phyloP scores from a whole-genome alignment of 2,329 filamentous ascomycete genomes.

The Onygenales sp. region DNA sequence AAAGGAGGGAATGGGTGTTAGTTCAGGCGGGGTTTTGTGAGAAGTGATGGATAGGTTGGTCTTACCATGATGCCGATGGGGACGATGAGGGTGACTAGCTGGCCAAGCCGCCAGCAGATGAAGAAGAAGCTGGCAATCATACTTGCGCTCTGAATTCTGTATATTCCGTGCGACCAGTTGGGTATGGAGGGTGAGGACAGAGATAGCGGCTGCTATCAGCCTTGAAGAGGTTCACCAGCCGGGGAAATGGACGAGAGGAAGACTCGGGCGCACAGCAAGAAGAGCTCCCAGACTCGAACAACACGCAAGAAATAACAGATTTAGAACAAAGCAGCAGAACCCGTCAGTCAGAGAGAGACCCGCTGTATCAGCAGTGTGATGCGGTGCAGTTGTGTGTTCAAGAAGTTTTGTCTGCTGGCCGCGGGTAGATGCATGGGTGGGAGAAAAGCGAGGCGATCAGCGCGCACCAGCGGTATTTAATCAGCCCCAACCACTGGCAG shows the following conservation, averaged over 20 bases:
- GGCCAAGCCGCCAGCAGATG: constrained; percentile 50
- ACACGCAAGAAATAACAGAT: not conserved
- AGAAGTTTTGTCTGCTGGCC: not conserved
- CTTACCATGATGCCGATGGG: constrained; percentile 52
- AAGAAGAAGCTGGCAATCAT: constrained; percentile 50
- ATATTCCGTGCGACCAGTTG: not conserved
- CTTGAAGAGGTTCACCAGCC: not conserved
- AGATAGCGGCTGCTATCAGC: not conserved
- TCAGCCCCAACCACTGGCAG: not conserved
- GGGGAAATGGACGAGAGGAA: not conserved
- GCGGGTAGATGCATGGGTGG: not conserved
- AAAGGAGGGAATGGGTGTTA: not conserved
- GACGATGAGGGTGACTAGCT: constrained; percentile 54
- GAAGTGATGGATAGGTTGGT: constrained; percentile 1
- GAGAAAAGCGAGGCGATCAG: not conserved
- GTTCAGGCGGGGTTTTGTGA: constrained; percentile 1
- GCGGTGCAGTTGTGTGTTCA: not conserved
- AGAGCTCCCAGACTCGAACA: not conserved
- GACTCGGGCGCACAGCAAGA: not conserved
- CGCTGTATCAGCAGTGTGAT: too few species aligned
- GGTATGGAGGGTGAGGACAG: not conserved
- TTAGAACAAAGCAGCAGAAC: not conserved
- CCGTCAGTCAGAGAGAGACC: too few species aligned
- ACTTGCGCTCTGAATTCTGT: not conserved
- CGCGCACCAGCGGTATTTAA: not conserved